Evolutionary conservation across 495 filamentous ascomycete genomes (phyloP), one percentile per base, ranked within the genome.

Genomic region (Daldinia childiae): DNA sequence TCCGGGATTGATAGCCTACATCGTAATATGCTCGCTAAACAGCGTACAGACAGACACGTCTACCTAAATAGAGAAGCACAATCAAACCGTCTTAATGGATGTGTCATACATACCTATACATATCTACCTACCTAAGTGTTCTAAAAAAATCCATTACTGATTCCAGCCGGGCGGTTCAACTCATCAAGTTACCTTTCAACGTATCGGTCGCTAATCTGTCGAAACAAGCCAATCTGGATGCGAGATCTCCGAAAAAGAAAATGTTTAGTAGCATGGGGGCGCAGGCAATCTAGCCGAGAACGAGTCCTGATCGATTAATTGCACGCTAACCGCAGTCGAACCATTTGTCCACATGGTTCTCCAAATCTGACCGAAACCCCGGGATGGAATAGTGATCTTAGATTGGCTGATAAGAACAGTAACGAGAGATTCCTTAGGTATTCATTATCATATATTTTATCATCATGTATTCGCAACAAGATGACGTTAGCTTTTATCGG

Each of bases 151-250:
- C 29, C n/a, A 55, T 64, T 52, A 58, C 59, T 15, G 59, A 66
- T 57, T 69, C 62, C 57, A 52, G 30, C 34, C 21, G 45, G 58
- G 60, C 19, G 66, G 71, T 63, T 71, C 62, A 48, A 45, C 50
- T 59, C 41, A 58, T 66, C 58, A 64, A 71, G 57, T 62, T 45
- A 43, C 62, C 29, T 66, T 29, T 65, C 43, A 34, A 55, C 48
- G 60, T 69, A 69, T 66, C 71, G 66, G 71, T 73, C 71, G 71
- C 71, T 73, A 73, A 73, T 73, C 71, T 73, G 62, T 63, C 62
- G 45, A 66, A 73, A 73, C 58, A 73, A 62, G 62, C 62, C 71
- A 73, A 73, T 73, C 71, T 73, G 71, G 32, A 73, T 73, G 71
- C 71, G 64, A 73, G 71, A 73, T 73, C 71, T 73, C 66, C 71